Conservation (phyloP, 805 yeast genomes). For the Yamadazyma akitaensis region DNA sequence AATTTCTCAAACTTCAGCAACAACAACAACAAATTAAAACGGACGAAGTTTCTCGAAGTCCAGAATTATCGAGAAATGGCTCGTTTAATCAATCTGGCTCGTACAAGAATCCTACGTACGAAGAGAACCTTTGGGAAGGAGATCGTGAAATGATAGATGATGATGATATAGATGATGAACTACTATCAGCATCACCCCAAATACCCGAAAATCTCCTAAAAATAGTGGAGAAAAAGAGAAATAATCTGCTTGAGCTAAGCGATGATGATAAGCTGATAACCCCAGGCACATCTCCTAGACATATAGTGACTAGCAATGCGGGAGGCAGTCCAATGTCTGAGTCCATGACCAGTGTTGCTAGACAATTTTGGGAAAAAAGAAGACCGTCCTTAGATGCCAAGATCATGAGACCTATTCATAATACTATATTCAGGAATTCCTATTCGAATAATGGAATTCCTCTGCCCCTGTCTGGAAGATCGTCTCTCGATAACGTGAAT, state of each 20-base stretch:
- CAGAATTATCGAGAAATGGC: constrained; percentile 9
- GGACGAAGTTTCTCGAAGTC: constrained; percentile 5
- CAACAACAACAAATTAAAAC: constrained; percentile 6
- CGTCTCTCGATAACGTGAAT: constrained; percentile 10
- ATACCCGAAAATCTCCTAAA: constrained; percentile 59
- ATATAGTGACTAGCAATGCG: constrained; percentile 2
- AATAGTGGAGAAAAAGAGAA: constrained; percentile 45
- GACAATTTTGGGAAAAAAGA: constrained; percentile 22
- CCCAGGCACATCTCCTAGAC: constrained; percentile 32
- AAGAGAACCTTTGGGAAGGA: constrained; percentile 21
- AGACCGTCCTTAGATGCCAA: constrained; percentile 35
- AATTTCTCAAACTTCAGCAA: constrained; percentile 18
- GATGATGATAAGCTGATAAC: constrained; percentile 24
- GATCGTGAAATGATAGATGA: constrained; percentile 28
- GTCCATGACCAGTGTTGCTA: constrained; percentile 13
- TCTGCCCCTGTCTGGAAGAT: constrained; percentile 10
- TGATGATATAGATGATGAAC: constrained; percentile 42
- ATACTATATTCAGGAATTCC: constrained; percentile 17
- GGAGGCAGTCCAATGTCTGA: constrained; percentile 2
- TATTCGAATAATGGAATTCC: constrained; percentile 4
- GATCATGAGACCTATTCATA: constrained; percentile 18
- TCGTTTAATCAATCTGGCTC: constrained; percentile 5
- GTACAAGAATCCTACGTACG: constrained; percentile 15
- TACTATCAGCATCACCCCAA: constrained; percentile 62
- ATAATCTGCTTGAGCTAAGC: constrained; percentile 17